Conservation (phyloP, 768 basidiomycete species). For the Lactarius vividus region DNA sequence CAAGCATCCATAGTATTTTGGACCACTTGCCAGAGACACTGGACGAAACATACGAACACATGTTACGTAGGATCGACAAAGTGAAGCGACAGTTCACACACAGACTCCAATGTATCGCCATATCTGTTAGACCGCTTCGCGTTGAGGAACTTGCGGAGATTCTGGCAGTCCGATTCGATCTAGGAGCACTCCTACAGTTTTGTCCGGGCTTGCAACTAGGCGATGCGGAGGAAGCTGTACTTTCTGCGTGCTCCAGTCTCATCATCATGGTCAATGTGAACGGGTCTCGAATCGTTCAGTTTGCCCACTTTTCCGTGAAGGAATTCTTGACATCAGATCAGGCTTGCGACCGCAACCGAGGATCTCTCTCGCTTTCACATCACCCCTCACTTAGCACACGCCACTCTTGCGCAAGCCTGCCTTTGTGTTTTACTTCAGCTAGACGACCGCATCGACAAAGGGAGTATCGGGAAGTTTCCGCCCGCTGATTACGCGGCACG, state of each 20-base stretch:
- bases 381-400: too few species aligned
- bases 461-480: too few species aligned
- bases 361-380: too few species aligned
- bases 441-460: too few species aligned
- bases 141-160: slow-evolving; percentile 10
- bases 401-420: too few species aligned
- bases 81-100: slow-evolving; percentile 2
- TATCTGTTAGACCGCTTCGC: slow-evolving; percentile 4
- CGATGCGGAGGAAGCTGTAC: background rate
- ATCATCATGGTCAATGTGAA: background rate
- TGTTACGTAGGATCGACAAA: background rate
- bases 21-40: slow-evolving; percentile 1
- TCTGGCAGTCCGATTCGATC: background rate
- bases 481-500: too few species aligned
- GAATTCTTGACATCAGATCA: background rate
- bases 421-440: too few species aligned
- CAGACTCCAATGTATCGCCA: slow-evolving; percentile 4
- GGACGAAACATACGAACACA: slow-evolving; percentile 1
- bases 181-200: background rate
- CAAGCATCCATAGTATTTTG: background rate
- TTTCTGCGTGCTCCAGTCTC: slow-evolving; percentile 2
- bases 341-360: too few species aligned
- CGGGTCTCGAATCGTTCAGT: background rate
- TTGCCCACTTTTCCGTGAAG: slow-evolving; percentile 15
- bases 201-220: background rate